These are phyloP conservation scores for Tolypocladium paradoxum DNA, from an alignment of 2,329 filamentous ascomycete genomes.

Conservation along the genomic window DNA sequence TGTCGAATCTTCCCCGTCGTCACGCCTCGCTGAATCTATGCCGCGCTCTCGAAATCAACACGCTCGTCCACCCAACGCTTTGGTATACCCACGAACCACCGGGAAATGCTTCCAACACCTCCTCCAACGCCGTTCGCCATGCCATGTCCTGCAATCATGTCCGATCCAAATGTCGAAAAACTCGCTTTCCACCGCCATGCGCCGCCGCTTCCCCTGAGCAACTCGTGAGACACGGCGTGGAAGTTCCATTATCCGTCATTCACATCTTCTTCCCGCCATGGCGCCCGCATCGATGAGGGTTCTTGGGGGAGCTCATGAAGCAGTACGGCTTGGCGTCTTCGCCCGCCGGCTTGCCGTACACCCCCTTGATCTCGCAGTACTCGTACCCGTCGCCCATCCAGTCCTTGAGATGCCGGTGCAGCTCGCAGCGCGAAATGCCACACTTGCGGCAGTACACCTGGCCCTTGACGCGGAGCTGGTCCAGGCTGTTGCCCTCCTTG, in stretches of 20 bases:
- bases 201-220: background rate
- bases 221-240: no score
- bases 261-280: conserved; percentile 28
- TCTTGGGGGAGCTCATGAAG: conserved; percentile 49
- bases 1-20: background rate
- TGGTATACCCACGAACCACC: background rate
- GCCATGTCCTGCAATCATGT: background rate
- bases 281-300: conserved; percentile 46
- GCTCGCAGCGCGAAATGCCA: conserved; percentile 48
- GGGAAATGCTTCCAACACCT: background rate
- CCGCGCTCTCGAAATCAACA: background rate
- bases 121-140: background rate
- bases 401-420: conserved; percentile 49
- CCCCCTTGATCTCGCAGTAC: conserved; percentile 50
- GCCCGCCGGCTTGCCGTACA: conserved; percentile 39
- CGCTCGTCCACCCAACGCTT: background rate
- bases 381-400: conserved; percentile 48
- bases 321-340: conserved; percentile 39
- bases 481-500: conserved; percentile 19
- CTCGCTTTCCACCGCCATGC: background rate
- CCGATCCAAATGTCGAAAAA: background rate
- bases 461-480: conserved; percentile 40
- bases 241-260: background rate
- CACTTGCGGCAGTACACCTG: conserved; percentile 54
- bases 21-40: background rate